Base-by-base conservation (phyloP, 2,329 filamentous ascomycete genomes). In the Gremmenia infestans region DNA sequence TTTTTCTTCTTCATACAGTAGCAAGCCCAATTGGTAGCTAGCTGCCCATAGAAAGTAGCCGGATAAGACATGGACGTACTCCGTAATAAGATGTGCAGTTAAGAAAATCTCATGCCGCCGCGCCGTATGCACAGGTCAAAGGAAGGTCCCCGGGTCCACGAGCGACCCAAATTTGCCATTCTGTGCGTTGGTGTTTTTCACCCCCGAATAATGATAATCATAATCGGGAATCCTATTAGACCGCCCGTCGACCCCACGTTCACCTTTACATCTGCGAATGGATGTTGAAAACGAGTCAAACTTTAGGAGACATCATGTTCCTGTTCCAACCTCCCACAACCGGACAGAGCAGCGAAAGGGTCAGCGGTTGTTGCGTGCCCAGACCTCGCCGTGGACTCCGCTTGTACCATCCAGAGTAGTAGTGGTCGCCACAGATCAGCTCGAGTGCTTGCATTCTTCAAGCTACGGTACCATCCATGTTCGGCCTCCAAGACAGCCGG, bases 31-130 rank as follows among this genome's bases (percentile, higher is more conserved):
- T 32, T 32, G 28, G 28, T 32, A 32, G 28, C 28, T 32, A 45
- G 42, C 42, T 12, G n/a, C 17, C 19, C n/a, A 23, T 19, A 45
- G n/a, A 42, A 8, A n/a, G n/a, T 14, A 19, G 11, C 42, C 19
- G 42, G 42, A 45, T 45, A 45, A 45, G 42, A 45, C 42, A 45
- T 11, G 42, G 19, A 17, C 14, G 28, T 32, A 32, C 28, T 25
- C 19, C 42, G 19, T 32, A 28, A 37, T 53, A 57, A 51, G 55
- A 57, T 57, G 55, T 51, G 55, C 55, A 57, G 23, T 47, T 53
- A 57, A 54, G 55, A 48, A 57, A 51, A 57, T 53, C 51, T 28
- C 39, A 48, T 55, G 40, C 48, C 53, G 40, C 53, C 48, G 19
- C 48, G 48, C 48, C 48, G 48, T 48, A 48, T n/a, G 51, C 51